Percentiles rank a stretch among this genome's conserved stretches.
Conservation (phyloP, 345 rosid species). For the Brassica nigra region DNA sequence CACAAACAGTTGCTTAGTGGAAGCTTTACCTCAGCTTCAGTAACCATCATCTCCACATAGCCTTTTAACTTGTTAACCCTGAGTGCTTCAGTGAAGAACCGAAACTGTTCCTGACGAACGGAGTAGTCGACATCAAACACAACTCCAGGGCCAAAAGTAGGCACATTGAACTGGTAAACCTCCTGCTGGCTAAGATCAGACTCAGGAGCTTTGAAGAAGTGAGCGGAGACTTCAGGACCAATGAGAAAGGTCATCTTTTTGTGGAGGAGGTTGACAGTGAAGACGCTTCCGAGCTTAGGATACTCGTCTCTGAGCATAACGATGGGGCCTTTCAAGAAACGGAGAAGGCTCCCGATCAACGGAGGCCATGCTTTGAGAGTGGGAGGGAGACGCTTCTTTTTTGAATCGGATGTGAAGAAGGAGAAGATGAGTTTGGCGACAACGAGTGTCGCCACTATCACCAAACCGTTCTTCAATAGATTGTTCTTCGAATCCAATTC, state of each 20-base stretch:
- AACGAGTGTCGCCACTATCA: slow-evolving; percentile 63
- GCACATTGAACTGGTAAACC: slow-evolving; percentile 94
- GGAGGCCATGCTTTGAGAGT: slow-evolving; percentile 64
- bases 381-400: slow-evolving; percentile 79
- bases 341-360: slow-evolving; percentile 65
- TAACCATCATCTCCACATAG: slow-evolving; percentile 94
- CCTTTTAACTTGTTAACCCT: slow-evolving; percentile 81
- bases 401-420: slow-evolving; percentile 55
- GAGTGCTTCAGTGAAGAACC: slow-evolving; percentile 89
- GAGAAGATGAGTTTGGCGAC: slow-evolving; percentile 75
- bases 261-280: slow-evolving; percentile 70
- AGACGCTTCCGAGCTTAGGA: slow-evolving; percentile 86
- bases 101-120: slow-evolving; percentile 89
- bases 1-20: neutral
- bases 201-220: slow-evolving; percentile 91
- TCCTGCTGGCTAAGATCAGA: slow-evolving; percentile 97
- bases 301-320: slow-evolving; percentile 86
- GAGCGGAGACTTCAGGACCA: slow-evolving; percentile 96
- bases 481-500: slow-evolving; percentile 59
- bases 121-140: slow-evolving; percentile 94
- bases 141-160: slow-evolving; percentile 96
- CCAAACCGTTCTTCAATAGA: slow-evolving; percentile 57
- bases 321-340: slow-evolving; percentile 82
- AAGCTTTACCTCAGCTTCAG: slow-evolving; percentile 73
- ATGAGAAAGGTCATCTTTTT: slow-evolving; percentile 86